Evolutionary conservation across 2,329 filamentous ascomycete genomes (phyloP), one percentile per base, ranked within the genome.

Genomic region (Neonectria coccinea): DNA sequence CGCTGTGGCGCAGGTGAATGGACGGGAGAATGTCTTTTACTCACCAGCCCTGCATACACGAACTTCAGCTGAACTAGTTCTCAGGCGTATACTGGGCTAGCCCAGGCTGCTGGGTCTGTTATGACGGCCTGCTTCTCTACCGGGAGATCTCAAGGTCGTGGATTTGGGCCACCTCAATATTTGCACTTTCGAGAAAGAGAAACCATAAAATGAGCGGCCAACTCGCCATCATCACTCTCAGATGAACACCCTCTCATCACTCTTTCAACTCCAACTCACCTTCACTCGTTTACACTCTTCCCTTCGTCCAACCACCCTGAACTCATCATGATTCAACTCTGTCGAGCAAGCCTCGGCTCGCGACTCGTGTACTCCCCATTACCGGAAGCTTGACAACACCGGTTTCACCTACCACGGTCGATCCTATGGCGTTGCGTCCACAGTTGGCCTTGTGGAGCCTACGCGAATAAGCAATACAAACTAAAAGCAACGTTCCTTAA

Each of bases 351-450:
- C 48, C 27, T 36, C 48, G 8, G 29, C 48, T 5, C 27, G 27
- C 9, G 48, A 52, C 48, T 16, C n/a, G 27, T 52, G 29, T 11
- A 36, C n/a, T 52, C 48, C 48, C 10, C 48, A 14, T 5, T 25
- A 20, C 20, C 16, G 20, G n/a, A 36, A 52, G 16, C 27, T 52
- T 18, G 48, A 52, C n/a, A 36, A 36, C 27, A 33, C 16, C 14
- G 50, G 29, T 16, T 36, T 52, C 31, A 52, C 29, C 10, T 52
- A 52, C 4, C 50, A 52, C 18, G 27, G 50, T 5, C 27, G 16
- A 22, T 36, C 50, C 3, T 52, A 52, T 16, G 50, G 50, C 29
- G 33, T 52, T 52, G 50, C 50, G 8, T 52, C 50, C 10, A 16
- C 50, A 6, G 27, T 52, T 52, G 50, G 50, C 16, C 50, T 36